Base-by-base conservation (phyloP, 225 moss, liverwort and hornwort species). In the Sphagnum contortum region DNA sequence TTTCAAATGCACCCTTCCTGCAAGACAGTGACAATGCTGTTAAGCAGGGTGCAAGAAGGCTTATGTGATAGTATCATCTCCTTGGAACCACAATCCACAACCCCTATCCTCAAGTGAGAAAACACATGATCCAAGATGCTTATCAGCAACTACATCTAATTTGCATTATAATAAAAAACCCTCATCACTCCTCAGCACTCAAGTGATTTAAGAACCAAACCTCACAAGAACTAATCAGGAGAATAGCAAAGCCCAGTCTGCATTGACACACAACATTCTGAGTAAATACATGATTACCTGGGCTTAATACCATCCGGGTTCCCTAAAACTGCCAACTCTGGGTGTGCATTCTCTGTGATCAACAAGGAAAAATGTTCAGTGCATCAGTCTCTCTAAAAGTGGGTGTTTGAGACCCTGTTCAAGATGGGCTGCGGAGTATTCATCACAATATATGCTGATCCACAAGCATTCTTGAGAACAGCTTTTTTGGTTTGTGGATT, bases 1-100 rank as follows among this genome's bases (percentile, higher is more conserved):
- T 83, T 70, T 95, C 95, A 61, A 95, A 95, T 29, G 92, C 80
- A 6, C 90, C 95, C 72, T 89, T 79, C 79, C 95, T 92, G 88
- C 55, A 13, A 79, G 69, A 75, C 3, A 29, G 1, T 29, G 29
- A 9, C 4, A 50, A 47, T 29, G 10, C 56, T n/a, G 14, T 49
- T 3, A 64, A 9, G 64, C 49, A 29, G 64, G 3, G 29, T 29
- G 53, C 14, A 54, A 55, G 2, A 47, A 57, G 3, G 6, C 11
- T 55, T 7, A 55, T 55, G 11, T 55, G 54, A 55, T 11, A 7
- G 11, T 55, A 55, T 59, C 12, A 2, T 1, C 9, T 29, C 7
- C 9, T 8, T 9, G 8, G 7, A 8, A 5, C n/a, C n/a, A n/a
- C n/a, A n/a, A n/a, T n/a, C n/a, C n/a, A n/a, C n/a, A n/a, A n/a